Evolutionary conservation across 2,329 filamentous ascomycete genomes (phyloP).

Genomic region (Fusarium sp.): DNA sequence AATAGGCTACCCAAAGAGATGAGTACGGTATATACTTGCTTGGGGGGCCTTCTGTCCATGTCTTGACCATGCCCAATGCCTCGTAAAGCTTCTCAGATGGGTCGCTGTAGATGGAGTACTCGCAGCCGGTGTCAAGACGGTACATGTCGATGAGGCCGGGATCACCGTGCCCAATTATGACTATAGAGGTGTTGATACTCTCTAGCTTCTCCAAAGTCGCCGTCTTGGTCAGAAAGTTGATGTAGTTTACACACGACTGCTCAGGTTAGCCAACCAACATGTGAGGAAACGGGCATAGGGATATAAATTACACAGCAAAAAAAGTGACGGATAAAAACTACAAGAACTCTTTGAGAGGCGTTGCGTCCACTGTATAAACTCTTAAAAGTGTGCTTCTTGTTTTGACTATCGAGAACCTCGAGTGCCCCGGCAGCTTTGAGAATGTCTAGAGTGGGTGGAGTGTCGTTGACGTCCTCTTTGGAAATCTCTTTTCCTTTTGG

Average conservation of each 20-base stretch:
- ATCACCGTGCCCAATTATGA: constrained; percentile 15
- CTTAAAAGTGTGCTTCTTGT: constrained; percentile 14
- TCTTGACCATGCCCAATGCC: constrained; percentile 19
- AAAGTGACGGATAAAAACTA: constrained; percentile 31
- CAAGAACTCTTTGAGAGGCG: constrained; percentile 1
- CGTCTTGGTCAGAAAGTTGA: constrained; percentile 7
- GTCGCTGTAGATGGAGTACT: constrained; percentile 24
- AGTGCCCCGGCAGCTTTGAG: constrained; percentile 2
- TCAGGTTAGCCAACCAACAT: background rate
- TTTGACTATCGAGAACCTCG: constrained; percentile 16
- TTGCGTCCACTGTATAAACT: constrained; percentile 19
- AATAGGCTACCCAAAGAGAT: background rate
- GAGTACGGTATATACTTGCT: constrained; percentile 11
- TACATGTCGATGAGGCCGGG: constrained; percentile 17
- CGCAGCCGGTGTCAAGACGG: constrained; percentile 21
- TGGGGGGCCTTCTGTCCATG: constrained; percentile 5
- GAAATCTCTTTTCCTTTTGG: background rate
- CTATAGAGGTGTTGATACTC: constrained; percentile 12
- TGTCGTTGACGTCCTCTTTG: constrained; percentile 8
- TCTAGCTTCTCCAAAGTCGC: constrained; percentile 25
- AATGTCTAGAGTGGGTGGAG: background rate
- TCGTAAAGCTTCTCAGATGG: constrained; percentile 18
- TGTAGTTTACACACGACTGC: constrained; percentile 20
- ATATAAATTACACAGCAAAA: constrained; percentile 9
- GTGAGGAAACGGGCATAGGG: fast-evolving